Percentiles rank a stretch among this genome's conserved stretches.
Conservation (phyloP, 345 rosid genomes). For the Rhizophora apiculata region DNA sequence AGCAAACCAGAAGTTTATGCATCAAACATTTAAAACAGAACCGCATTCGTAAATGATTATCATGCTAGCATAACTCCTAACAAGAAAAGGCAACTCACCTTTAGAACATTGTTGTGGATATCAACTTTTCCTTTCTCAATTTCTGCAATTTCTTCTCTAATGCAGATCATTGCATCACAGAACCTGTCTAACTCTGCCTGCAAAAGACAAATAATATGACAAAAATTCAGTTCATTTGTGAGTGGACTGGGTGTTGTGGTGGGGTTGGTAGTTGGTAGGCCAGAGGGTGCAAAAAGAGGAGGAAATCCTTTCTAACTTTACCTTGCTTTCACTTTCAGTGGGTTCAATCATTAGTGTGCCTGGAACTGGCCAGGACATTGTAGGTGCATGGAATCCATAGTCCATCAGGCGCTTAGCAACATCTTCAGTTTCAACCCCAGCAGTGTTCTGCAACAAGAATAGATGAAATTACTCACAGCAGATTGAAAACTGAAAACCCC, state of each 20-base stretch:
- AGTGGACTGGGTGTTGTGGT: too few species aligned
- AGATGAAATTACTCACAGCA: constrained; percentile 10
- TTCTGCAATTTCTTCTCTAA: constrained; percentile 88
- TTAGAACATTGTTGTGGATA: constrained; percentile 82
- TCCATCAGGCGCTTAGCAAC: constrained; percentile 97
- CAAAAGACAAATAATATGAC: constrained; percentile 22
- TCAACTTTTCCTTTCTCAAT: constrained; percentile 96
- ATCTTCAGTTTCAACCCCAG: constrained; percentile 95
- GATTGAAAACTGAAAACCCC: neutral
- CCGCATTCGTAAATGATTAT: neutral
- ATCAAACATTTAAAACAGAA: neutral
- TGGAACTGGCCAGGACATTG: constrained; percentile 99
- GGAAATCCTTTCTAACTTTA: constrained; percentile 19
- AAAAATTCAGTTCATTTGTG: too few species aligned
- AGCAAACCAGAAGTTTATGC: neutral
- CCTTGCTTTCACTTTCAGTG: constrained; percentile 99
- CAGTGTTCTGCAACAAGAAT: constrained; percentile 57
- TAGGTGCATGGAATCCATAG: constrained; percentile 95
- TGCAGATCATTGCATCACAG: constrained; percentile 94
- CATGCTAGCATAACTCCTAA: neutral
- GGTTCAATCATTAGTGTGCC: constrained; percentile 99
- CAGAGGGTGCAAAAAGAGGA: neutral
- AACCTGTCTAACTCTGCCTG: constrained; percentile 98
- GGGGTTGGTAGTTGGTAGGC: too few species aligned
- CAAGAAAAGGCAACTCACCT: constrained; percentile 44